Evolutionary conservation across 2,329 filamentous ascomycete species (phyloP).

Genomic region (Aspergillus quadrilineatus): DNA sequence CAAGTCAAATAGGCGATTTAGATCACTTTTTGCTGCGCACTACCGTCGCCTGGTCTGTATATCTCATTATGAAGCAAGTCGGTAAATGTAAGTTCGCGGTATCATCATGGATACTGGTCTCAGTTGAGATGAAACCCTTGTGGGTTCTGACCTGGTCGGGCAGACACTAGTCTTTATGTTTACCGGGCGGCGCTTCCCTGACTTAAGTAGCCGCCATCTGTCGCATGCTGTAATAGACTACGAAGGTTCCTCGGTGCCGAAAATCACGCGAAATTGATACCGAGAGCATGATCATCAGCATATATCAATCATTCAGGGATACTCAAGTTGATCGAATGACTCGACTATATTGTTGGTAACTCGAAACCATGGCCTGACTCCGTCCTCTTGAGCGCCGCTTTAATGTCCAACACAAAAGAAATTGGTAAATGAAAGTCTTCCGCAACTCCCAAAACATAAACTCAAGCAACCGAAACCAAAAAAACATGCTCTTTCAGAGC

Average conservation of each 20-base stretch:
- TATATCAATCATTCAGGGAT: background rate
- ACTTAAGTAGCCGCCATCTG: background rate
- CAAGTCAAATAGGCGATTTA: background rate
- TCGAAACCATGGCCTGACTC: background rate
- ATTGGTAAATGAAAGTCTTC: background rate
- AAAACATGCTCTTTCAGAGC: background rate
- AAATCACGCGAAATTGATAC: background rate
- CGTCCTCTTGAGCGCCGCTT: background rate
- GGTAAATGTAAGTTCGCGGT: background rate
- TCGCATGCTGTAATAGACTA: background rate
- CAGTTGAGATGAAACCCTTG: background rate
- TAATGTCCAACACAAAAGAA: constrained; percentile 3
- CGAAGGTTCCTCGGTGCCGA: background rate
- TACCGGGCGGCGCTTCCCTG: background rate
- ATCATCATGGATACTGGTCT: background rate
- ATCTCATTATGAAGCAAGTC: background rate
- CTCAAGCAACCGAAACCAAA: background rate
- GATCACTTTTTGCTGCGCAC: background rate
- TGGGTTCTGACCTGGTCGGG: background rate
- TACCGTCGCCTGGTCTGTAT: background rate
- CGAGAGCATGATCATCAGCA: background rate
- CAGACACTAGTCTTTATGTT: background rate
- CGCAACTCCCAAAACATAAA: background rate
- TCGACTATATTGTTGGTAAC: background rate
- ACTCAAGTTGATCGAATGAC: background rate